Percentiles rank a stretch among this genome's conserved stretches.
These are phyloP conservation scores for Wickerhamomyces alni DNA, from an alignment of 805 yeast genomes.

Conservation along the genomic window DNA sequence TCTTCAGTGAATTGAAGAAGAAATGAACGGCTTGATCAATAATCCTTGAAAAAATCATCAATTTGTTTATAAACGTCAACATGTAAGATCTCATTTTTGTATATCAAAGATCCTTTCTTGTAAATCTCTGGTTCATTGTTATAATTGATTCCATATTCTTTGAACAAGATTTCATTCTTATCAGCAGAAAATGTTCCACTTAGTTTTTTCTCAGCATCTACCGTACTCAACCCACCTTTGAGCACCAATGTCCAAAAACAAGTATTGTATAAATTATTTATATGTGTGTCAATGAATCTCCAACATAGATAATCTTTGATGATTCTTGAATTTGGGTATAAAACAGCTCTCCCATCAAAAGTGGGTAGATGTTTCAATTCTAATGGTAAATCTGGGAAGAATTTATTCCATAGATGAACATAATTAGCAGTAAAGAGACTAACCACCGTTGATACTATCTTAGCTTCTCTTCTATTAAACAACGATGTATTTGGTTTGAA, in stretches of 20 bases:
- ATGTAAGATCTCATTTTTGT: conserved; percentile 43
- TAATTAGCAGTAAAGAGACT: conserved; percentile 78
- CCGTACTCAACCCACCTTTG: conserved; percentile 62
- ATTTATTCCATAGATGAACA: conserved; percentile 56
- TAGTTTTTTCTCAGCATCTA: conserved; percentile 73
- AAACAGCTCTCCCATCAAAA: conserved; percentile 87
- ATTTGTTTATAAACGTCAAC: conserved; percentile 33
- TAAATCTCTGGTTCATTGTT: conserved; percentile 85
- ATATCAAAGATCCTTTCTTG: conserved; percentile 67
- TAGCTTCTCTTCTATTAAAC: conserved; percentile 78
- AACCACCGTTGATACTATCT: conserved; percentile 75
- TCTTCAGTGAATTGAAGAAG: conserved; percentile 33
- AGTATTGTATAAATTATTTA: conserved; percentile 90
- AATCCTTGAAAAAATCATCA: conserved; percentile 28
- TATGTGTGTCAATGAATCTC: conserved; percentile 97
- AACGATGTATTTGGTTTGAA: conserved; percentile 55
- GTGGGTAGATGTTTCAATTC: conserved; percentile 60
- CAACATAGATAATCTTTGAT: conserved; percentile 83
- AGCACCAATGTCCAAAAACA: conserved; percentile 82
- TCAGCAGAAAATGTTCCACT: conserved; percentile 78
- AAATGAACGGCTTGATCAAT: not conserved
- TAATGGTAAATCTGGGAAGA: conserved; percentile 42
- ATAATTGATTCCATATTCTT: conserved; percentile 77
- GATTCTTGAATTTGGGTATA: conserved; percentile 59
- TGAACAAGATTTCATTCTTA: conserved; percentile 82